Evolutionary conservation across 208 protist species (phyloP).

Genomic region (Leishmania martiniquensis): DNA sequence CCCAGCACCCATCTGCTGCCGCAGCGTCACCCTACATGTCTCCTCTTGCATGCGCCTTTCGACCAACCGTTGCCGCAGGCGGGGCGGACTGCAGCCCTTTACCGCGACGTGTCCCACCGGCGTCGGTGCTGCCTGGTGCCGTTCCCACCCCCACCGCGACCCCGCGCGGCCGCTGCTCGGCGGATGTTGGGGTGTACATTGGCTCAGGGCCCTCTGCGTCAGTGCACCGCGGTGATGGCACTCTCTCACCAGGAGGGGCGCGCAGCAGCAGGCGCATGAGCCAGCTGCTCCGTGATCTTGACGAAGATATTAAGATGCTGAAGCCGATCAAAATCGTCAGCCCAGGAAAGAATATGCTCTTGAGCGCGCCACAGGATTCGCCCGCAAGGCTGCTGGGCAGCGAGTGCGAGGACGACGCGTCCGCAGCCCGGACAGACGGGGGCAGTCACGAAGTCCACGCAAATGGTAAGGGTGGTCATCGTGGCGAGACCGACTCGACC

Average conservation of each 20-base stretch:
- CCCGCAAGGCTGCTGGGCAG: slow-evolving; percentile 3
- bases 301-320: slow-evolving; percentile 81
- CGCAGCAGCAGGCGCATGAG: slow-evolving; percentile 62
- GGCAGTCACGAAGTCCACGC: slow-evolving; percentile 2
- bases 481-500: not conserved
- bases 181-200: slow-evolving; percentile 1
- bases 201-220: not conserved
- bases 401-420: slow-evolving; percentile 14
- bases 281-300: slow-evolving; percentile 74
- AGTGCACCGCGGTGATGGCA: not conserved
- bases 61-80: not conserved
- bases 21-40: slow-evolving; percentile 12
- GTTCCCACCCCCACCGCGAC: not conserved
- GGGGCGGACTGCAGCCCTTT: slow-evolving; percentile 6
- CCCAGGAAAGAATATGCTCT: slow-evolving; percentile 72
- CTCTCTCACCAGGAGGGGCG: slow-evolving; percentile 4
- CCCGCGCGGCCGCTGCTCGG: not conserved
- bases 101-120: not conserved
- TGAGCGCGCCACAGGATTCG: slow-evolving; percentile 56
- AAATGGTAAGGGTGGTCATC: not conserved
- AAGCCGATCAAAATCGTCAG: slow-evolving; percentile 76
- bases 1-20: not conserved
- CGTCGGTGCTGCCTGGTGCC: not conserved
- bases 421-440: slow-evolving; percentile 28
- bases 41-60: not conserved